Conservation (phyloP, 257 asterid species). For the Nicotiana tabacum region DNA sequence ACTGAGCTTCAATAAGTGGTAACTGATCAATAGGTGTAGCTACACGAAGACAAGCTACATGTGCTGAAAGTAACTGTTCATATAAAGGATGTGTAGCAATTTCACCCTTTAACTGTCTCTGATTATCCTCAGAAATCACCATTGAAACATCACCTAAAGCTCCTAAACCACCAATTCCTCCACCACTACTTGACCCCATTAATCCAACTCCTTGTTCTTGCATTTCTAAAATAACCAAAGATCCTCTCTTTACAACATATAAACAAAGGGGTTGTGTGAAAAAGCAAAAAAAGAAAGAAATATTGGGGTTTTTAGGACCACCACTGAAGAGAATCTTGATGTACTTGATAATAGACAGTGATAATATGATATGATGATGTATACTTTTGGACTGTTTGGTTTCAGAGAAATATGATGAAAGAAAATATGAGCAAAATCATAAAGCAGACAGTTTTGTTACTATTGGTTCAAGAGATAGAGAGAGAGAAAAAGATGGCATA, state of each 20-base stretch:
- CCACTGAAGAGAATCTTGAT: constrained; percentile 17
- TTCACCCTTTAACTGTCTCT: constrained; percentile 67
- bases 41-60: constrained; percentile 89
- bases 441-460: constrained; percentile 25
- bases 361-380: neutral
- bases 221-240: constrained; percentile 16
- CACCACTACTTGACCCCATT: constrained; percentile 21
- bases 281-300: constrained; percentile 19
- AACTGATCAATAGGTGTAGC: constrained; percentile 98
- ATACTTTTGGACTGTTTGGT: neutral
- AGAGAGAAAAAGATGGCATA: neutral
- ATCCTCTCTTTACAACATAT: neutral
- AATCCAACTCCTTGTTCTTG: constrained; percentile 35
- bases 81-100: constrained; percentile 76
- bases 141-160: constrained; percentile 13
- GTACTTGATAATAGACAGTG: neutral
- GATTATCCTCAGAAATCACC: constrained; percentile 26
- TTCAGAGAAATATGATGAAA: neutral
- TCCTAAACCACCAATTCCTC: constrained; percentile 15
- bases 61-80: constrained; percentile 88
- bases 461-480: neutral
- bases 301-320: constrained; percentile 4
- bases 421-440: neutral
- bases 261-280: constrained; percentile 18
- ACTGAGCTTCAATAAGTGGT: constrained; percentile 85